Base-by-base conservation (phyloP, 2,329 filamentous ascomycete genomes). In the Colletotrichum falcatum region DNA sequence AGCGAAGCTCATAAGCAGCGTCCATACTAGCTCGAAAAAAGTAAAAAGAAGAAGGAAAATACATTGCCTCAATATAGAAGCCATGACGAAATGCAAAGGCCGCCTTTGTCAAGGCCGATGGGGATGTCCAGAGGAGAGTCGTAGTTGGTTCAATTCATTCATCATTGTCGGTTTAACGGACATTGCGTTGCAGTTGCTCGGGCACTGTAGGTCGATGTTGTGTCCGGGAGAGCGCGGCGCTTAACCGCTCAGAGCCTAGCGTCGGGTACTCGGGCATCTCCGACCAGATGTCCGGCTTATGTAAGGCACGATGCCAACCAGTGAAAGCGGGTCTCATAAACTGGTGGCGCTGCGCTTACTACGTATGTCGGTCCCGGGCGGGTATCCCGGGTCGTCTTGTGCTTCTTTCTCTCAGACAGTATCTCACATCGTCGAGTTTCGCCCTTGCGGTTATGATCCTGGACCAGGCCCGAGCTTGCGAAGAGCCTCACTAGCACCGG, bases 41-140 rank as follows among this genome's bases (percentile, higher is more conserved):
- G n/a, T n/a, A n/a, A n/a, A n/a, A n/a, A n/a, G n/a, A n/a, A n/a
- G n/a, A n/a, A n/a, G n/a, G n/a, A n/a, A n/a, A n/a, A n/a, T n/a
- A n/a, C n/a, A n/a, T n/a, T 62, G 67, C 62, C 67, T 67, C 56
- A 53, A 18, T 16, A 30, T 30, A 39, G 39, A 62, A 33, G 12
- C 16, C 48, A 62, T 62, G 35, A 62, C 60, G 35, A 42, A 39
- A 28, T 60, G 62, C 23, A 35, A 16, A 42, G 26, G 20, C 33
- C 23, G 14, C n/a, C 28, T 35, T 39, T 42, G 7, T 39, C 51
- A 39, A 63, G 64, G 49, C 69, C 69, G 69, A 58, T 71, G 69
- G 69, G 69, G 69, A 71, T 71, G 69, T 71, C 69, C 69, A 71
- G 46, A 65, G 28, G 48, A 65, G 42, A 46, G n/a, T 70, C 12